Base-by-base conservation (phyloP, 2,329 filamentous ascomycete genomes). In the Onygenales sp. region DNA sequence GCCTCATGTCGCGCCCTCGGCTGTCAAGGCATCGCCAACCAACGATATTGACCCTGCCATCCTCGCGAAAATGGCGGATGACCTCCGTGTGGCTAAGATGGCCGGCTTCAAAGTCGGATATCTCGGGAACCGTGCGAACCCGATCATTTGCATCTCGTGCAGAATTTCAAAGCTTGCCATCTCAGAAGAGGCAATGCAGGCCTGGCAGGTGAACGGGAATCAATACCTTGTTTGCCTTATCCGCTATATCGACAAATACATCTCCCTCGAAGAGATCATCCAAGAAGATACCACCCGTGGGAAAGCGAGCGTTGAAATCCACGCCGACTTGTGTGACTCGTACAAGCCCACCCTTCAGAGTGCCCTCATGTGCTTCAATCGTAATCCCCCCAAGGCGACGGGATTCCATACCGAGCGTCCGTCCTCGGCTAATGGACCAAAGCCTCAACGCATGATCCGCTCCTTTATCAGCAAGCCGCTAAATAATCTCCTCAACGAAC, bases 161-260 rank as follows among this genome's bases (percentile, higher is more conserved):
- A 82, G 82, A 3, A 79, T 87, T 33, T 73, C 78, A 3, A 86
- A 86, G 60, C 78, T 95, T 1, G 83, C 80, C 0, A 80, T 95
- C 10, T 85, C 87, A 0, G 78, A 85, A 39, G 87, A 91, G 62
- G 84, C 83, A 0, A 79, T 89, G 68, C 78, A 85, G 62, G 87
- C 89, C 1, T 95, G 90, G 90, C 78, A 85, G 55, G 66, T 95
- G 9, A 69, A 79, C 11, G 69, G 75, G 0, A 69, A 75, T 0
- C 84, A 90, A 36, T 91, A 92, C 62, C 67, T 95, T 41, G 79
- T 92, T 4, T 74, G 94, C 4, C 73, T 95, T 21, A 78, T 93
- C 43, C 78, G 79, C 38, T 86, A 86, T 58, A 70, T 75, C 0
- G 66, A 69, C n/a, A 76, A 73, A 0, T 95, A 94, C 66, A 76